Base-by-base conservation (phyloP, 2,329 filamentous ascomycete species). In the Fusarium sp. region DNA sequence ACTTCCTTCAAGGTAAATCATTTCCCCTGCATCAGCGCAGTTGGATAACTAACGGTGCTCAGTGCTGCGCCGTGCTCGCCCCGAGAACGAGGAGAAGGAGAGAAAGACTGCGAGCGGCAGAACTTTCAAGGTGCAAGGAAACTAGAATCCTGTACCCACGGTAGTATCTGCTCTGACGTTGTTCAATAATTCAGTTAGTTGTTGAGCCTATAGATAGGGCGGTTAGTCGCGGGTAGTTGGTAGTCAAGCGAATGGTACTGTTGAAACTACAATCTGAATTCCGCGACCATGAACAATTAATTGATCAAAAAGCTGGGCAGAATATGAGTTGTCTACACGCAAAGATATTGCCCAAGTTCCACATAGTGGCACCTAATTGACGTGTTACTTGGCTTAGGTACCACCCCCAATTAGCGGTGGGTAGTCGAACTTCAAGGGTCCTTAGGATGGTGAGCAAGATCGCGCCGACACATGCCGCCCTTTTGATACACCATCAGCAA, bases 21-120 rank as follows among this genome's bases (percentile, higher is more conserved):
- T n/a, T 10, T 33, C 14, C 16, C n/a, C n/a, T n/a, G 11, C 25
- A 18, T 15, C 19, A 7, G 3, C 23, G 7, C 48, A 18, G 27
- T 15, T 31, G 33, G 33, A 31, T 33, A 76, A 75, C 87, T 76
- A 49, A 74, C 56, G 55, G 39, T 72, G 27, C 69, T 37, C 78
- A 97, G 95, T 99, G n/a, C 89, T 99, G 74, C 95, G 97, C 81
- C 91, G 97, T 85, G 96, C 96, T 68, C 90, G 96, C 78, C 97
- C 96, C 46, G 96, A 99, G 81, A 94, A 92, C 77, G 95, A 98
- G 83, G 96, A 98, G 84, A 95, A 95, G 85, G 97, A 99, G 85
- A 92, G 94, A 79, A 99, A 99, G 90, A 99, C 96, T 63, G 96
- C 97, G 51, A 98, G 94, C 81, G 96, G 96, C 73, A 90, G 96